A percentile compares a stretch with the other conserved stretches of the same genome.
These are phyloP conservation scores for Escallonia herrerae DNA, from an alignment of 129 eudicot species.

Conservation along the genomic window DNA sequence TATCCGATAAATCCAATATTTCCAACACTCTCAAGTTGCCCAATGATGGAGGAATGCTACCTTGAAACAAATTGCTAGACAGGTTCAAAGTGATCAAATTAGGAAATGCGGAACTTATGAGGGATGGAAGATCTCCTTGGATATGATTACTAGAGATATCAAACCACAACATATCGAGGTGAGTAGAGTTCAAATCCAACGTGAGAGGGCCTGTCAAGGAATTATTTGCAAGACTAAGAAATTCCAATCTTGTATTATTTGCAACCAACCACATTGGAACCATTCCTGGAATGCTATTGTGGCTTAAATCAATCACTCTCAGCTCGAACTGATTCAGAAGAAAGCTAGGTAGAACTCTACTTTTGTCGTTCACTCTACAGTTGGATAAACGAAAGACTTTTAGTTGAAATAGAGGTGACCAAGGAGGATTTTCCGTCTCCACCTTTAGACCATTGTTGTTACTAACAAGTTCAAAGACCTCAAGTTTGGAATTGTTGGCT, in stretches of 20 bases:
- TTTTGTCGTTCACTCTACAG: not conserved
- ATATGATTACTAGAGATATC: not conserved
- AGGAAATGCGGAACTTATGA: constrained; percentile 4
- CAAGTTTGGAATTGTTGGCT: constrained; percentile 5
- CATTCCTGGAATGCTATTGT: not conserved
- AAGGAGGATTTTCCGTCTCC: not conserved
- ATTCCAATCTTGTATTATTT: constrained; percentile 9
- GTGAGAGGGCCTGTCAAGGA: not conserved
- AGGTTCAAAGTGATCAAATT: not conserved
- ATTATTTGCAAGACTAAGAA: not conserved
- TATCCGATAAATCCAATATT: constrained; percentile 1
- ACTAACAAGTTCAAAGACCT: not conserved
- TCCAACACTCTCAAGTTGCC: not conserved
- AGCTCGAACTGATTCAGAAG: constrained; percentile 2
- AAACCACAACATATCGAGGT: not conserved
- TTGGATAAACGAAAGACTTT: constrained; percentile 1
- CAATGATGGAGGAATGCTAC: constrained; percentile 2
- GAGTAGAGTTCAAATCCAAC: not conserved
- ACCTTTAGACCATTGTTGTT: not conserved
- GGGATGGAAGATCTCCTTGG: not conserved
- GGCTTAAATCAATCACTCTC: not conserved
- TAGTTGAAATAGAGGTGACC: constrained; percentile 7
- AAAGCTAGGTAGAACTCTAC: not conserved
- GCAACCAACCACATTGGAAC: constrained; percentile 5
- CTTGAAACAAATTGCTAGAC: constrained; percentile 3